Conservation (phyloP, 2,329 filamentous ascomycete genomes). For the Penicillium thymicola region DNA sequence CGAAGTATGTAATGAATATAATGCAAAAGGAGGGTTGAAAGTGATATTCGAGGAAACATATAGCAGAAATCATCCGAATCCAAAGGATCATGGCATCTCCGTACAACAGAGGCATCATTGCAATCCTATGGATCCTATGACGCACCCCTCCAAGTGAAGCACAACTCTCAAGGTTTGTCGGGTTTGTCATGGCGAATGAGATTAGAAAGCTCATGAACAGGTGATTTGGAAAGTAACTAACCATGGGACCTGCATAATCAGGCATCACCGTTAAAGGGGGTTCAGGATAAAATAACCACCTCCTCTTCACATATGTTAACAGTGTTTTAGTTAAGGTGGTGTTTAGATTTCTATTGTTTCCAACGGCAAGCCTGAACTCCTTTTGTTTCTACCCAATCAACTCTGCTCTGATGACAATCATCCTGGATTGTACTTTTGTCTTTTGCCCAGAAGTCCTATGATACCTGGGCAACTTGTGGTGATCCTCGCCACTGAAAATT, state of each 20-base stretch:
- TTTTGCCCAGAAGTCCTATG: neutral
- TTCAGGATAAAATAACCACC: neutral
- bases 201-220: neutral
- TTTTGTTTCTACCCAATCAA: neutral
- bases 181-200: neutral
- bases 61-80: neutral
- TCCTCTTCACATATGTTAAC: neutral
- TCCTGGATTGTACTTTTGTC: neutral
- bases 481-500: neutral
- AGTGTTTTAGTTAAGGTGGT: neutral
- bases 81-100: neutral
- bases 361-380: neutral
- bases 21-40: too few relatives aligned
- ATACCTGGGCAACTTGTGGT: neutral
- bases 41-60: neutral
- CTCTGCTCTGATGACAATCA: neutral
- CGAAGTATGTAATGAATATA: neutral
- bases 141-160: neutral
- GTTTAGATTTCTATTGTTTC: neutral
- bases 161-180: too few relatives aligned
- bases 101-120: neutral
- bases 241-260: neutral
- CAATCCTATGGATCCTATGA: neutral
- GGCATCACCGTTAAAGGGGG: neutral
- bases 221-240: neutral